Base-by-base conservation (phyloP, 192 early-diverging fungal genomes). In the Backusella psychrophila region DNA sequence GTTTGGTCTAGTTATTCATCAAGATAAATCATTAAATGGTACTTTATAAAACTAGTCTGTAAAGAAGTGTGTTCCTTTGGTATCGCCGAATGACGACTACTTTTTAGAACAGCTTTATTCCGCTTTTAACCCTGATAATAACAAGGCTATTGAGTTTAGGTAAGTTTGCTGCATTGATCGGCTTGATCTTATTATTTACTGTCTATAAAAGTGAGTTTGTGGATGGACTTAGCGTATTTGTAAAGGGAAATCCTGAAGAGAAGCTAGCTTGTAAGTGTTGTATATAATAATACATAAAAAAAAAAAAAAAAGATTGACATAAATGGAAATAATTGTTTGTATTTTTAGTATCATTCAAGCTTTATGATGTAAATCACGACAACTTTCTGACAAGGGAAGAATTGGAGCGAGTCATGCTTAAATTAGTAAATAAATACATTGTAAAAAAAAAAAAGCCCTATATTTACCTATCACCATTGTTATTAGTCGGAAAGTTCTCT, bases 361-460 rank as follows among this genome's bases (percentile, higher is more conserved):
- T 94, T 49, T 94, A 94, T 80, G 93, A 94, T 85, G 85, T 94
- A 44, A 89, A 94, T 75, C 90, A 91, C 66, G 89, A 86, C 75
- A 93, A 93, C 33, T 89, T 87, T 44, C 87, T 94, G 31, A 90
- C 92, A 80, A 88, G 87, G 67, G 85, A 88, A 59, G 93, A 94
- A 26, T n/a, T n/a, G n/a, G n/a, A n/a, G n/a, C n/a, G n/a, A n/a
- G n/a, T n/a, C n/a, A n/a, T n/a, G n/a, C n/a, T n/a, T n/a, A n/a
- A n/a, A n/a, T n/a, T n/a, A n/a, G n/a, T n/a, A n/a, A n/a, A n/a
- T n/a, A n/a, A n/a, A n/a, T n/a, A n/a, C n/a, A n/a, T n/a, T n/a
- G n/a, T n/a, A 65, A 8, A 75, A 49, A 75, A 49, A 69, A 41
- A 9, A 29, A 5, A 75, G 6, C 3, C 11, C 26, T 59, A 59